These are phyloP conservation scores for Saccharomycopsis oosterbeekiorum DNA, from an alignment of 805 yeast species.

Conservation along the genomic window DNA sequence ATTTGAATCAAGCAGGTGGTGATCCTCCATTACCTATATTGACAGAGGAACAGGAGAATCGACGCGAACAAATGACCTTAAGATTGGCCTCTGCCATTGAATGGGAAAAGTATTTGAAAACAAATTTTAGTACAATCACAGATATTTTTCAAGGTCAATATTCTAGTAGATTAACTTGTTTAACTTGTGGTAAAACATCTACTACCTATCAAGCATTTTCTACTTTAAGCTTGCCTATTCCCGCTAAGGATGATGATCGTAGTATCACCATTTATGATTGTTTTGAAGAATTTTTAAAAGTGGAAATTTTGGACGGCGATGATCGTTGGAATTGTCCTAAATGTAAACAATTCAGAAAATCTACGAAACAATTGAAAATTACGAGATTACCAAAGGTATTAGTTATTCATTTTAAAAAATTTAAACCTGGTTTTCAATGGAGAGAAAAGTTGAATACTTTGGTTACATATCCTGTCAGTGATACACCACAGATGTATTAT, in stretches of 20 bases:
- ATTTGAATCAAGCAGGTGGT: conserved; percentile 57
- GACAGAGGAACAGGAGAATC: conserved; percentile 59
- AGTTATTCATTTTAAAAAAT: conserved; percentile 79
- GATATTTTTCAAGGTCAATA: conserved; percentile 86
- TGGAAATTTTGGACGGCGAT: conserved; percentile 65
- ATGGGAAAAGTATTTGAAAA: conserved; percentile 79
- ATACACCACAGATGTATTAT: conserved; percentile 22
- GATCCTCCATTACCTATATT: conserved; percentile 47
- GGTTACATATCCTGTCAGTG: conserved; percentile 55
- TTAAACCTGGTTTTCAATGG: conserved; percentile 39
- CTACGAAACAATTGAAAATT: conserved; percentile 61
- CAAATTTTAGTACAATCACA: conserved; percentile 71
- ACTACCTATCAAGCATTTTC: conserved; percentile 82
- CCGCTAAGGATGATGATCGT: conserved; percentile 30
- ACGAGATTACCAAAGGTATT: conserved; percentile 71
- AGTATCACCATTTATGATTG: conserved; percentile 46
- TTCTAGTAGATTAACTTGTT: conserved; percentile 66
- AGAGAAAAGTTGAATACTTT: conserved; percentile 53
- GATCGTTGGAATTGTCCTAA: conserved; percentile 79
- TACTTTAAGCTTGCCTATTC: conserved; percentile 71
- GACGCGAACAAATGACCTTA: conserved; percentile 63
- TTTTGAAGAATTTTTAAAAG: conserved; percentile 63
- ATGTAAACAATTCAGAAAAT: conserved; percentile 53
- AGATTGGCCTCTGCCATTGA: conserved; percentile 79
- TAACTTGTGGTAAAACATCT: conserved; percentile 63